phyloP scores from a whole-genome alignment of 2,329 filamentous ascomycete genomes.

The Epichloe uncinata region DNA sequence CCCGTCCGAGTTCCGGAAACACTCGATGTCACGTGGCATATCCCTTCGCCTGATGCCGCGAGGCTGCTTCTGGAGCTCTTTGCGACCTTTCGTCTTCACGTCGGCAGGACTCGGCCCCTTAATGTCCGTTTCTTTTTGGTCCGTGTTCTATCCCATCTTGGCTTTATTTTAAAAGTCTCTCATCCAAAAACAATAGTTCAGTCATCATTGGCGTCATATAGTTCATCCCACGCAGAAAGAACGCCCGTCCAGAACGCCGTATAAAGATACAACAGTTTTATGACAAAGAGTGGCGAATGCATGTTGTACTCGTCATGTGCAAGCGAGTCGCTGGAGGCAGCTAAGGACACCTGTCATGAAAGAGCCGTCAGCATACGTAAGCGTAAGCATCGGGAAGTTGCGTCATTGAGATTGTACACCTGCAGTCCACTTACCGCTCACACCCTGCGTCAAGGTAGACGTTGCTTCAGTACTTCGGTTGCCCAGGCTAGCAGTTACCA shows the following conservation, averaged over 20 bases:
- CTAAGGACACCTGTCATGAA: slow-evolving; percentile 24
- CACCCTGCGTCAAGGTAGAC: slow-evolving; percentile 77
- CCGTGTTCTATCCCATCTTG: background rate
- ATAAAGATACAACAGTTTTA: background rate
- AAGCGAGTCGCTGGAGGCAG: slow-evolving; percentile 29
- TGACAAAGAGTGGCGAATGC: background rate
- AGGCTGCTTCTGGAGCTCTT: slow-evolving; percentile 1
- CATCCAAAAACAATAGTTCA: background rate
- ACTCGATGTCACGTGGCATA: background rate
- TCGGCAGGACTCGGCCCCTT: background rate
- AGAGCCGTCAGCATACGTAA: background rate
- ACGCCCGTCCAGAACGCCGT: slow-evolving; percentile 3
- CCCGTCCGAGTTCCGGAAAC: no score
- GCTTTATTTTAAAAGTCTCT: background rate
- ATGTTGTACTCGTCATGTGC: slow-evolving; percentile 10
- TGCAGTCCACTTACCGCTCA: slow-evolving; percentile 54
- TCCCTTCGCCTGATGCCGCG: slow-evolving; percentile 1
- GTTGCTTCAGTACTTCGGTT: slow-evolving; percentile 79
- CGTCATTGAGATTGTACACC: background rate
- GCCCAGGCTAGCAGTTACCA: slow-evolving; percentile 77
- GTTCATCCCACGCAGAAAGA: background rate
- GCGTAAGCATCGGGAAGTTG: background rate
- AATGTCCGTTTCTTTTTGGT: background rate
- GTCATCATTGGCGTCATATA: background rate
- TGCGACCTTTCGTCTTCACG: background rate